phyloP scores from a whole-genome alignment of 495 filamentous ascomycete species.

The Collariella sp. region DNA sequence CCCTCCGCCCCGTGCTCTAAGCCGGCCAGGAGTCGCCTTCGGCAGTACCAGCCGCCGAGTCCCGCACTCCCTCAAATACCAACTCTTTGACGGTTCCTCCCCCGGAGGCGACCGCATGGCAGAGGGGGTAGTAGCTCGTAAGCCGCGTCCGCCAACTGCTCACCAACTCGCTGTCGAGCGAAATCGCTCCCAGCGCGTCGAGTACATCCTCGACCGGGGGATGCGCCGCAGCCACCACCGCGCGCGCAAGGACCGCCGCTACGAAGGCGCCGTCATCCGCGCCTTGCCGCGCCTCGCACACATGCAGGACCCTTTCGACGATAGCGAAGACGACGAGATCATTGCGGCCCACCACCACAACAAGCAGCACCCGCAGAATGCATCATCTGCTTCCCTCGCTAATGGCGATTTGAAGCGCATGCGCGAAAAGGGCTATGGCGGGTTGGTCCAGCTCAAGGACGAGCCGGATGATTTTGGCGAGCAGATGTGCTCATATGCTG shows the following conservation, averaged over 20 bases:
- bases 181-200: constrained; percentile 78
- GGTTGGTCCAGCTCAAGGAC: constrained; percentile 55
- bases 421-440: constrained; percentile 54
- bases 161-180: constrained; percentile 89
- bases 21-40: constrained; percentile 29
- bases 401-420: constrained; percentile 26
- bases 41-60: constrained; percentile 37
- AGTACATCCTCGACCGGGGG: constrained; percentile 75
- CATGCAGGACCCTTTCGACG: constrained; percentile 62
- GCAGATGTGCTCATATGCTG: constrained; percentile 61
- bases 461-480: constrained; percentile 73
- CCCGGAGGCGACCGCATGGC: constrained; percentile 34
- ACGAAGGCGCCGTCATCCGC: constrained; percentile 56
- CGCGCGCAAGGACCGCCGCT: constrained; percentile 50
- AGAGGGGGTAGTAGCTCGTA: constrained; percentile 38
- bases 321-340: constrained; percentile 68
- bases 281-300: constrained; percentile 58
- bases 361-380: constrained; percentile 5
- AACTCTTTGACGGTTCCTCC: constrained; percentile 44
- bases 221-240: constrained; percentile 54
- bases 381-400: not conserved
- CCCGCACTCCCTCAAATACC: constrained; percentile 41
- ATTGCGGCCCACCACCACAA: constrained; percentile 23
- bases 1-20: constrained; percentile 44
- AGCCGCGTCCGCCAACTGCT: constrained; percentile 73